A percentile compares a stretch with the other conserved stretches of the same genome.
phyloP scores from a whole-genome alignment of 768 basidiomycete genomes.

The Suillus luteus region DNA sequence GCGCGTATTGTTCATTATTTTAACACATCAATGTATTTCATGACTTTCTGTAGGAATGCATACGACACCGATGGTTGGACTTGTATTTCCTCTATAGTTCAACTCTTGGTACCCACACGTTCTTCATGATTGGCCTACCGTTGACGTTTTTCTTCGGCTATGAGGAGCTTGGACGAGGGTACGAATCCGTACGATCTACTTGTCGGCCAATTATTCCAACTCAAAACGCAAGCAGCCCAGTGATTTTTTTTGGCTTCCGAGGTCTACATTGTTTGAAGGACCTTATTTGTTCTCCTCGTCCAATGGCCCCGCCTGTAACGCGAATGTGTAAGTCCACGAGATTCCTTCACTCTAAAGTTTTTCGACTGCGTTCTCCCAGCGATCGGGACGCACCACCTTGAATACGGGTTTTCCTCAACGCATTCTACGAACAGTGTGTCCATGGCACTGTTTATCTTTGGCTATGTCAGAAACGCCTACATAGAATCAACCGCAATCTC shows the following conservation, averaged over 20 bases:
- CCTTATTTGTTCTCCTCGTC: constrained; percentile 85
- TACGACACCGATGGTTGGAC: constrained; percentile 72
- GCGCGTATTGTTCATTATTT: constrained; percentile 37
- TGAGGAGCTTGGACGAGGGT: constrained; percentile 72
- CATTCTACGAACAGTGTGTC: constrained; percentile 92
- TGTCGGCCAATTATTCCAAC: constrained; percentile 19
- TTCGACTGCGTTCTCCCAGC: constrained; percentile 41
- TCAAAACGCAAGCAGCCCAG: constrained; percentile 45
- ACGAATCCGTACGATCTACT: constrained; percentile 8
- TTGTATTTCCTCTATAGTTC: constrained; percentile 84
- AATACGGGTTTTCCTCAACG: constrained; percentile 96
- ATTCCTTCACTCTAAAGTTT: not conserved
- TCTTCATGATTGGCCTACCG: constrained; percentile 91
- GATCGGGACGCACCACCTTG: constrained; percentile 78
- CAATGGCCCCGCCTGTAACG: constrained; percentile 89
- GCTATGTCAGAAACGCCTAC: constrained; percentile 56
- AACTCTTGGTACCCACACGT: constrained; percentile 81
- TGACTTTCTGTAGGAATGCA: constrained; percentile 39
- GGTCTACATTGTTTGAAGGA: constrained; percentile 88
- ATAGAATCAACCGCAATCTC: constrained; percentile 44
- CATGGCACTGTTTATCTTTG: constrained; percentile 80
- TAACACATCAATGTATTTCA: constrained; percentile 13
- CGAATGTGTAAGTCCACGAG: constrained; percentile 65
- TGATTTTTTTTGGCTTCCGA: constrained; percentile 74
- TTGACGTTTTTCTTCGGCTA: constrained; percentile 88